Conservation (phyloP, 2,329 filamentous ascomycete species). For the Aotearoamyces nothofagi region DNA sequence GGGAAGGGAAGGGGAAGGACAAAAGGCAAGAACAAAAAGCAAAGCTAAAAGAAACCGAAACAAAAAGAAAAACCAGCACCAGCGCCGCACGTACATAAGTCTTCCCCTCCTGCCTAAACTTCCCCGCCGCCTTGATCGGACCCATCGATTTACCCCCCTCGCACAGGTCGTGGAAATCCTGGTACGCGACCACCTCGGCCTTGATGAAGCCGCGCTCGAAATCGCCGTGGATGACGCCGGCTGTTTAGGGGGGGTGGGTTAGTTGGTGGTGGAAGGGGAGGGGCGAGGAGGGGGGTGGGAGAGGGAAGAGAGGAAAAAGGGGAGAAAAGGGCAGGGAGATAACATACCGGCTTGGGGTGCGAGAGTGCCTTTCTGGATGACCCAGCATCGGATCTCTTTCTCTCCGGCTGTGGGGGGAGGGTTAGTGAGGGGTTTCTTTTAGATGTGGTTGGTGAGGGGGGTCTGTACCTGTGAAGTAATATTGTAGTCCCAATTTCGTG, state of each 20-base stretch:
- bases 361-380: slow-evolving; percentile 22
- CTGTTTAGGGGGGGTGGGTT: slow-evolving; percentile 4
- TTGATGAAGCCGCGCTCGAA: slow-evolving; percentile 30
- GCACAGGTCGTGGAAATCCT: slow-evolving; percentile 28
- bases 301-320: neutral
- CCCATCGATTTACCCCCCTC: slow-evolving; percentile 27
- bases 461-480: slow-evolving; percentile 33
- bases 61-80: no score
- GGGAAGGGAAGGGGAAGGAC: no score
- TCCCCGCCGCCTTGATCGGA: slow-evolving; percentile 29
- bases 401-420: no score
- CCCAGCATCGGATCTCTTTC: slow-evolving; percentile 30
- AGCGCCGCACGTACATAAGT: no score
- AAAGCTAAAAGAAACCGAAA: no score
- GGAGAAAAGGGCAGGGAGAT: slow-evolving; percentile 1
- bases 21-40: no score
- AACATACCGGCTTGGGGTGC: slow-evolving; percentile 26
- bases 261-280: neutral
- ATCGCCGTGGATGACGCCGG: slow-evolving; percentile 26
- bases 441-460: no score
- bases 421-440: no score
- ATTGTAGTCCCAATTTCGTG: slow-evolving; percentile 27
- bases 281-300: no score
- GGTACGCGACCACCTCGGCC: slow-evolving; percentile 28
- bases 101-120: slow-evolving; percentile 29